Conservation (phyloP, 2,329 filamentous ascomycete genomes). For the Botrytis sinoallii region DNA sequence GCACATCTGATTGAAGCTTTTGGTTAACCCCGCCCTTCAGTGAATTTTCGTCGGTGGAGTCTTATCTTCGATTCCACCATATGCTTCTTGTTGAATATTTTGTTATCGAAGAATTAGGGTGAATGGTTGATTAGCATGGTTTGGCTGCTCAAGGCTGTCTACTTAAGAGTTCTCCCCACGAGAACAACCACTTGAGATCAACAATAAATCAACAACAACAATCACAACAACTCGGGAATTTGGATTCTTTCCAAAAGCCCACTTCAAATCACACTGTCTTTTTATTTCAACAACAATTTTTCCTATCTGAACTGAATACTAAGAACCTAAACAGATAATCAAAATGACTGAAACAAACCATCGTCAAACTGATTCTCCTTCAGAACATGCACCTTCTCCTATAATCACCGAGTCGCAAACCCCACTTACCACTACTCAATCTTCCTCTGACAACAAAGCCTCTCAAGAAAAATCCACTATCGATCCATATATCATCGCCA, state of each 20-base stretch:
- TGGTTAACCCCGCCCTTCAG: background rate
- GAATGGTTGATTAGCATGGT: background rate
- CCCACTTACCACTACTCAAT: background rate
- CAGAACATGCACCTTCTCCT: background rate
- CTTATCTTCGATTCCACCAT: background rate
- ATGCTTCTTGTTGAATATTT: background rate
- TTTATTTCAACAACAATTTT: background rate
- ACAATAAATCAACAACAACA: conserved; percentile 8
- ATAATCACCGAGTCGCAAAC: background rate
- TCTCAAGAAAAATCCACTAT: background rate
- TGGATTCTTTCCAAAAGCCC: background rate
- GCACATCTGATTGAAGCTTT: background rate
- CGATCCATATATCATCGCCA: background rate
- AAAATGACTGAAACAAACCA: conserved; percentile 12
- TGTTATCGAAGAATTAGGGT: background rate
- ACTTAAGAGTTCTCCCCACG: background rate
- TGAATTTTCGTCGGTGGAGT: background rate
- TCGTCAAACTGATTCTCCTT: background rate
- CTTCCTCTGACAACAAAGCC: background rate
- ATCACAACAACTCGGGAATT: background rate
- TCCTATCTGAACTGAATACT: background rate
- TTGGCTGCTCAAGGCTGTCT: background rate
- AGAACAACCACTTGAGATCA: background rate
- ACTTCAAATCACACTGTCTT: background rate
- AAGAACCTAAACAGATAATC: background rate